Evolutionary conservation across 352 stramenopile genomes (phyloP).

Genomic region (Phytopythium aichiense): DNA sequence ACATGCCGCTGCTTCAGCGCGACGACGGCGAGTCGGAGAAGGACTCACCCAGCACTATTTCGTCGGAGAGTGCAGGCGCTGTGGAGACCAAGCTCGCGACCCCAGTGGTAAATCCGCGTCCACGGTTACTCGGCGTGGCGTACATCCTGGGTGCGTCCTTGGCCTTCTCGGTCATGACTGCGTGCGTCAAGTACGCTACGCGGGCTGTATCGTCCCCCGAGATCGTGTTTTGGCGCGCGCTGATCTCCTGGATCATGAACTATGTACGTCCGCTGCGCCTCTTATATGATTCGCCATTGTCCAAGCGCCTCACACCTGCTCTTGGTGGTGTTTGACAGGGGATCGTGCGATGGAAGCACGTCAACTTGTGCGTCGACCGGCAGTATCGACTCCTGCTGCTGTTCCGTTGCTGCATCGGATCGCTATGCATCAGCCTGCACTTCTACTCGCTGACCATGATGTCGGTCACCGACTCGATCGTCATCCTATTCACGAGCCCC

Average conservation of each 20-base stretch:
- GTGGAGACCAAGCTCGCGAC: background rate
- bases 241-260: conserved; percentile 33
- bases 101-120: too few relatives aligned
- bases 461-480: conserved; percentile 43
- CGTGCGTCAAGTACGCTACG: conserved; percentile 39
- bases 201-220: conserved; percentile 27
- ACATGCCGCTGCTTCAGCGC: conserved; percentile 1
- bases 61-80: background rate
- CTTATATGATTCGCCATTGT: background rate
- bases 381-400: conserved; percentile 23
- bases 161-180: conserved; percentile 42
- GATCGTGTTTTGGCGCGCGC: conserved; percentile 32
- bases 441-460: conserved; percentile 47
- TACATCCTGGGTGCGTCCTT: conserved; percentile 30
- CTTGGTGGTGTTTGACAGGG: conserved; percentile 10
- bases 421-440: conserved; percentile 26
- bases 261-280: conserved; percentile 3
- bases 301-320: background rate
- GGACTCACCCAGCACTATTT: background rate
- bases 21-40: background rate
- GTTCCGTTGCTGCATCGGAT: conserved; percentile 34
- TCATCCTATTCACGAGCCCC: conserved; percentile 51
- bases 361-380: conserved; percentile 19
- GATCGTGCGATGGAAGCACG: conserved; percentile 17
- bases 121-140: background rate